These are phyloP conservation scores for Ampelocalamus luodianensis DNA, from an alignment of 176 grass and related monocot species.

Conservation along the genomic window DNA sequence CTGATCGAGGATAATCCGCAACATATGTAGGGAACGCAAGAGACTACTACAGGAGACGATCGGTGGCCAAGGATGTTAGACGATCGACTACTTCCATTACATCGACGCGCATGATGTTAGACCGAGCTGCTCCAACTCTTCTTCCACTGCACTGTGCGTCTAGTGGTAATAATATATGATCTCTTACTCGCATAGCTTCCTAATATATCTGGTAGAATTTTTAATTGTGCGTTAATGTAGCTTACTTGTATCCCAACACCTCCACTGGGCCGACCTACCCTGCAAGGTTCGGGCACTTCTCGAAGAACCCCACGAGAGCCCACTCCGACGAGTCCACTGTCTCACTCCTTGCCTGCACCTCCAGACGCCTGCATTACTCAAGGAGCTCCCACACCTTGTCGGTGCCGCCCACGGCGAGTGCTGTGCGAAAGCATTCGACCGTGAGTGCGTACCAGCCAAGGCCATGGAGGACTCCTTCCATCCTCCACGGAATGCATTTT, in stretches of 20 bases:
- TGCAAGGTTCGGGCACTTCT: conserved; percentile 70
- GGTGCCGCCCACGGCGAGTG: conserved; percentile 26
- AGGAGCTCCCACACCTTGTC: conserved; percentile 54
- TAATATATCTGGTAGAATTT: too few relatives aligned
- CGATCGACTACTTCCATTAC: too few relatives aligned
- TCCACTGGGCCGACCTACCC: conserved; percentile 71
- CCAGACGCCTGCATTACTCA: conserved; percentile 60
- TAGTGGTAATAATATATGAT: too few relatives aligned
- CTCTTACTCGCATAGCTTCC: too few relatives aligned
- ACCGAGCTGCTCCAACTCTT: too few relatives aligned
- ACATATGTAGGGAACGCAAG: neutral
- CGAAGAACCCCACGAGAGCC: conserved; percentile 60
- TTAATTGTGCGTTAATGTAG: too few relatives aligned
- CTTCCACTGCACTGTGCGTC: too few relatives aligned
- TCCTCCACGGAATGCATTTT: too few relatives aligned
- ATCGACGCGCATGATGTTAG: too few relatives aligned
- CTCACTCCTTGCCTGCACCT: conserved; percentile 65
- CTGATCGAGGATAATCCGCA: too few relatives aligned
- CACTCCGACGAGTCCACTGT: conserved; percentile 73
- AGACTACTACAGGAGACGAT: too few relatives aligned
- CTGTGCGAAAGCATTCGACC: conserved; percentile 59
- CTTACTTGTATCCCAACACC: conserved; percentile 13
- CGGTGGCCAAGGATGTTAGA: too few relatives aligned
- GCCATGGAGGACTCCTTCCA: conserved; percentile 41
- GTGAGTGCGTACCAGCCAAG: conserved; percentile 59